Base-by-base conservation (phyloP, 2,329 filamentous ascomycete genomes). In the Raffaelea arxii region DNA sequence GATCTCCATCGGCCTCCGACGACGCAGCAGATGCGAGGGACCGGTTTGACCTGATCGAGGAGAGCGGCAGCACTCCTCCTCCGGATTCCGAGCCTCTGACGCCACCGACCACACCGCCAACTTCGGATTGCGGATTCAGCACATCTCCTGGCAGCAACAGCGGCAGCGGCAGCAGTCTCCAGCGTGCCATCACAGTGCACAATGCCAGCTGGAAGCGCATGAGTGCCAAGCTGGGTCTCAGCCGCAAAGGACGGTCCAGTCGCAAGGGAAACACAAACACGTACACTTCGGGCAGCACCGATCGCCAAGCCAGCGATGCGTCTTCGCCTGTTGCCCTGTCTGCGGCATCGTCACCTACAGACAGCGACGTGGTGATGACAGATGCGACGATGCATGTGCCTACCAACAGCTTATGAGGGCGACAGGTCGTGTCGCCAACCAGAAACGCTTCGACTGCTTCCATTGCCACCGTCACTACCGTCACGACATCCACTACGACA, bases 71-170 rank as follows among this genome's bases (percentile, higher is more conserved):
- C 51, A 72, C 74, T n/a, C 71, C 79, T 44, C 69, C 77, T 27
- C 62, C 71, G 42, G 60, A 65, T 23, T 66, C 70, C 49, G 82
- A 83, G 57, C 82, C 74, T 3, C 81, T 87, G 70, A 89, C 85
- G 4, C 85, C 85, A 0, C 84, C 84, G 1, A 86, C 77, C 3
- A 86, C 81, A 3, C 82, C 85, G 27, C 83, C 84, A 0, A 77
- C 74, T 1, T 72, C 76, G 0, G 75, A 81, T 51, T 78, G 71
- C 65, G 60, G 64, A 4, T 74, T 76, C 52, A 65, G 65, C 51
- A 62, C 69, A 1, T 75, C 75, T 5, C 73, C 74, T 0, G 72
- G 74, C n/a, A n/a, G n/a, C n/a, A n/a, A n/a, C n/a, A n/a, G n/a
- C n/a, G n/a, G n/a, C n/a, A n/a, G n/a, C n/a, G n/a, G n/a, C 0